Percentiles rank a stretch among this genome's conserved stretches.
Evolutionary conservation across 208 protist genomes (phyloP).

Genomic region (Lotmaria passim): DNA sequence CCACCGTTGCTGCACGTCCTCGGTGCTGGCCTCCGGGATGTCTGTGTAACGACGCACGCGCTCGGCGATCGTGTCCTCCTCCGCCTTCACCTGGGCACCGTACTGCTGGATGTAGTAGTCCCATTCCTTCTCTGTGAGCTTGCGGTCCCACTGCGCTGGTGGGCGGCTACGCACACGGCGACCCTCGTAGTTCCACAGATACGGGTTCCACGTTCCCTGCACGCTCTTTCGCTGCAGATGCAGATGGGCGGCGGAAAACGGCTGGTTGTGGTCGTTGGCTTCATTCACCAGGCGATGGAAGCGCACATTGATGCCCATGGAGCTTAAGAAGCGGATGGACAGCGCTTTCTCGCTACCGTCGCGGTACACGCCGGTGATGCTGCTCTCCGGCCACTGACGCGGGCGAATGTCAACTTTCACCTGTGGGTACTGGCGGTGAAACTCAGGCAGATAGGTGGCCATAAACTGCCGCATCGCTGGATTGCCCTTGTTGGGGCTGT

Average conservation of each 20-base stretch:
- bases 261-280: conserved; percentile 70
- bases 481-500: conserved; percentile 67
- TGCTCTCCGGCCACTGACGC: conserved; percentile 72
- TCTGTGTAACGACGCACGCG: conserved; percentile 59
- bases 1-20: conserved; percentile 80
- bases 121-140: conserved; percentile 82
- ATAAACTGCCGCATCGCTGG: conserved; percentile 81
- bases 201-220: conserved; percentile 86
- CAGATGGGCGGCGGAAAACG: conserved; percentile 65
- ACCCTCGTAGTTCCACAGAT: conserved; percentile 78
- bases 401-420: conserved; percentile 80
- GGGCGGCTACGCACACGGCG: conserved; percentile 36
- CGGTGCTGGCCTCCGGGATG: conserved; percentile 60
- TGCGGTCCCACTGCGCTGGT: conserved; percentile 65
- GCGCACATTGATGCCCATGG: conserved; percentile 80
- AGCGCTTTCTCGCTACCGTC: conserved; percentile 79
- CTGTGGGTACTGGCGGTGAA: conserved; percentile 73
- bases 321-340: conserved; percentile 56
- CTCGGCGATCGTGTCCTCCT: conserved; percentile 70
- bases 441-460: conserved; percentile 71
- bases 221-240: conserved; percentile 74
- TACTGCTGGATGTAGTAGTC: conserved; percentile 79
- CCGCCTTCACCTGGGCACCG: conserved; percentile 73
- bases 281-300: conserved; percentile 78
- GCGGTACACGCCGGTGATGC: conserved; percentile 85